Base-by-base conservation (phyloP, 352 stramenopile genomes). In the Phytophthora syringae region DNA sequence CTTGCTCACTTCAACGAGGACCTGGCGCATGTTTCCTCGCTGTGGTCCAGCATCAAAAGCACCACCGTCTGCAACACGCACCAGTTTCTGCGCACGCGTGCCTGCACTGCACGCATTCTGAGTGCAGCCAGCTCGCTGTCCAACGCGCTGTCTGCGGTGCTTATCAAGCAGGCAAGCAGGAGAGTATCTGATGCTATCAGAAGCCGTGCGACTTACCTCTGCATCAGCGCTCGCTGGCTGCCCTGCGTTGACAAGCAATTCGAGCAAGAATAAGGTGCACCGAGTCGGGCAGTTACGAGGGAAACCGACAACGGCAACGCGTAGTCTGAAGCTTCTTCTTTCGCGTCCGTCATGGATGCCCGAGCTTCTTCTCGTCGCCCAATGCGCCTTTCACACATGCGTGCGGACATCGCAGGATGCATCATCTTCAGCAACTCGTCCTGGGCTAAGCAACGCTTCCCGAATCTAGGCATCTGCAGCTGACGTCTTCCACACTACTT, bases 1-100 rank as follows among this genome's bases (percentile, higher is more conserved):
- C 47, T 47, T 58, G 48, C 47, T 50, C 48, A 27, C 25, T 64
- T 52, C 57, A 58, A 52, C 21, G n/a, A 45, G 27, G 45, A 43
- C 32, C 47, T 43, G n/a, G 27, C 7, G 53, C 52, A 60, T 40
- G 42, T 61, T 20, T n/a, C 53, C 12, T 11, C 45, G 52, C n/a
- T n/a, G n/a, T n/a, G n/a, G n/a, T n/a, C n/a, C n/a, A n/a, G n/a
- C n/a, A n/a, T n/a, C n/a, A n/a, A n/a, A n/a, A n/a, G n/a, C n/a
- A n/a, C n/a, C n/a, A n/a, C n/a, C n/a, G n/a, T n/a, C n/a, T n/a
- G n/a, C n/a, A n/a, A n/a, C n/a, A n/a, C n/a, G n/a, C n/a, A n/a
- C n/a, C n/a, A n/a, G n/a, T n/a, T n/a, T n/a, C n/a, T n/a, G n/a
- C n/a, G n/a, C n/a, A n/a, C n/a, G n/a, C n/a, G n/a, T n/a, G n/a